Percentiles rank a stretch among this genome's conserved stretches.
These are phyloP conservation scores for Talaromyces funiculosus DNA, from an alignment of 2,329 filamentous ascomycete species.

Conservation along the genomic window DNA sequence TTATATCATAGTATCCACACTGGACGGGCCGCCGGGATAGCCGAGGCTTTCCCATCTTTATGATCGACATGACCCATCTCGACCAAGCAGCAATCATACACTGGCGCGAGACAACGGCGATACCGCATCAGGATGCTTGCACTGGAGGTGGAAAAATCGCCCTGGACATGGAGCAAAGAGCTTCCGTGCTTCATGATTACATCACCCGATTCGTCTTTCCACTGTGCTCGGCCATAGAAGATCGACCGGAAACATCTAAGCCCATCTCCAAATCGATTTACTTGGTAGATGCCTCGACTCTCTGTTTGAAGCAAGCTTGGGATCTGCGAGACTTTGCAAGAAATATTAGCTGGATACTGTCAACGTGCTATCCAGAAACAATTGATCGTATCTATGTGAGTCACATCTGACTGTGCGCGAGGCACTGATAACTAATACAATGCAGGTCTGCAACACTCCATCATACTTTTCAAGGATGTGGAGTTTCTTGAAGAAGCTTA, in stretches of 20 bases:
- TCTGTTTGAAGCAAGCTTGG: constrained; percentile 22
- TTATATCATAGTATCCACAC: constrained; percentile 21
- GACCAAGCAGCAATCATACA: constrained; percentile 11
- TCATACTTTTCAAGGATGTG: constrained; percentile 22
- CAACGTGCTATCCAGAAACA: constrained; percentile 25
- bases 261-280: constrained; percentile 18
- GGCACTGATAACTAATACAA: background rate
- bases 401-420: background rate
- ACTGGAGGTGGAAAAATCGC: background rate
- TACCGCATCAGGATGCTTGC: constrained; percentile 2
- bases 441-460: constrained; percentile 23
- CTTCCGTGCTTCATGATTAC: constrained; percentile 17
- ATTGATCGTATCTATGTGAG: constrained; percentile 20
- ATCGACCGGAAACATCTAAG: background rate
- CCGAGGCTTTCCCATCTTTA: constrained; percentile 18
- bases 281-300: constrained; percentile 19
- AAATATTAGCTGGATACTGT: constrained; percentile 21
- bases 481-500: constrained; percentile 20
- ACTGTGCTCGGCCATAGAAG: constrained; percentile 19
- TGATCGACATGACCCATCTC: constrained; percentile 18
- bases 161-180: constrained; percentile 20
- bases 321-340: constrained; percentile 19
- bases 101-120: constrained; percentile 17
- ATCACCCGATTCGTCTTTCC: constrained; percentile 22
- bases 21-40: constrained; percentile 24